These are phyloP conservation scores for Dothidotthia symphoricarpi DNA, from an alignment of 2,329 filamentous ascomycete genomes.

Conservation along the genomic window DNA sequence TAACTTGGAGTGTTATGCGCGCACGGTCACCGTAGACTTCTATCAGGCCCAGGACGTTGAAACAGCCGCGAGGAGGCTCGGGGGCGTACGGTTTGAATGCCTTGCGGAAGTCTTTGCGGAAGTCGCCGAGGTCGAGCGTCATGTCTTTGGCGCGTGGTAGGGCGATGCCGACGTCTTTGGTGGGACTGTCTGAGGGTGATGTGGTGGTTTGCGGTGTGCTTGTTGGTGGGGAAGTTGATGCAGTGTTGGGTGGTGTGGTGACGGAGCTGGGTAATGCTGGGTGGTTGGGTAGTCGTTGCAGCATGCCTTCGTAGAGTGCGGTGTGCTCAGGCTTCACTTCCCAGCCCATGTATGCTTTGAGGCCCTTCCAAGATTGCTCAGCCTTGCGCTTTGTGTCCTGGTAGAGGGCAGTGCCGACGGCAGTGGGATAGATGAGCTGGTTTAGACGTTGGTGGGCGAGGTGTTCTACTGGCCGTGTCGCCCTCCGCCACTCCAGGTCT, in stretches of 20 bases:
- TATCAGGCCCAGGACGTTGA: slow-evolving; percentile 48
- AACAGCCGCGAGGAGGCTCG: slow-evolving; percentile 46
- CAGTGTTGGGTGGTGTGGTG: slow-evolving; percentile 6
- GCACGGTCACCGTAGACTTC: slow-evolving; percentile 47
- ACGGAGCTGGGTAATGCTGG: slow-evolving; percentile 5
- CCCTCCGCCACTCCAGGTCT: slow-evolving; percentile 37
- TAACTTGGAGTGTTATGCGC: slow-evolving; percentile 46
- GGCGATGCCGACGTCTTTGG: slow-evolving; percentile 19
- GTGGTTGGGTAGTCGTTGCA: slow-evolving; percentile 9
- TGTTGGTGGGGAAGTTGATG: slow-evolving; percentile 12
- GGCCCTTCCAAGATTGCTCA: slow-evolving; percentile 19
- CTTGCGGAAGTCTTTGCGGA: slow-evolving; percentile 25
- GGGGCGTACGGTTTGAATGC: slow-evolving; percentile 15
- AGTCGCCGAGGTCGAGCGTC: slow-evolving; percentile 27
- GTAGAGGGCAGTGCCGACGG: slow-evolving; percentile 24
- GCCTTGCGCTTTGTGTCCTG: slow-evolving; percentile 23
- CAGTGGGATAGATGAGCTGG: slow-evolving; percentile 22
- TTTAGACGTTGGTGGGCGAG: slow-evolving; percentile 40
- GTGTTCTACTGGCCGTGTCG: slow-evolving; percentile 29
- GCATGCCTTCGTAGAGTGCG: slow-evolving; percentile 12
- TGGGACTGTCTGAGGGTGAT: slow-evolving; percentile 12
- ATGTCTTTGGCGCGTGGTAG: slow-evolving; percentile 29
- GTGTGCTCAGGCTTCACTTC: slow-evolving; percentile 14
- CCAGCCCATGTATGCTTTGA: slow-evolving; percentile 29
- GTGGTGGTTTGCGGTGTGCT: slow-evolving; percentile 16